Evolutionary conservation across 495 filamentous ascomycete genomes (phyloP).

Genomic region (Astrothelium macrocarpum): DNA sequence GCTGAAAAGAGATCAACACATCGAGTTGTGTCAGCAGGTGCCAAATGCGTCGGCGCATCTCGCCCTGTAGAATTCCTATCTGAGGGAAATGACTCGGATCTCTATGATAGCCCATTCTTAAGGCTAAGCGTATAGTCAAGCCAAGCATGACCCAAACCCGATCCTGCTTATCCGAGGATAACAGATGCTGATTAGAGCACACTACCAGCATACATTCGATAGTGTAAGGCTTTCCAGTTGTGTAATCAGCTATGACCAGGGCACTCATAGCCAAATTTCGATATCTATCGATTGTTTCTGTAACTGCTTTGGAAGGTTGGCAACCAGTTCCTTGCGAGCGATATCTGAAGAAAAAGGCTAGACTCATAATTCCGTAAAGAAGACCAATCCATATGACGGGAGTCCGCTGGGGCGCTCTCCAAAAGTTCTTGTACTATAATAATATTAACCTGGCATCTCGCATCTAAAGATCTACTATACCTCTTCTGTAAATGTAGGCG

Average conservation of each 20-base stretch:
- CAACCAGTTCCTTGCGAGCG: constrained; percentile 9
- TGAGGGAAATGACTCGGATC: constrained; percentile 27
- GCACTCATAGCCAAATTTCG: constrained; percentile 27
- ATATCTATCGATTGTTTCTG: constrained; percentile 22
- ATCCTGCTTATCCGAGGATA: constrained; percentile 24
- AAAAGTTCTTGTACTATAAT: constrained; percentile 28
- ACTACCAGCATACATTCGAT: constrained; percentile 30
- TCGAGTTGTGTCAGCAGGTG: constrained; percentile 27
- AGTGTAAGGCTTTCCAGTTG: constrained; percentile 26
- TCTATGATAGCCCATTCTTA: constrained; percentile 34
- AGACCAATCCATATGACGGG: constrained; percentile 31
- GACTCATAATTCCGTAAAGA: constrained; percentile 26
- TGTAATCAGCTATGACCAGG: constrained; percentile 26
- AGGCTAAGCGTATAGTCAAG: constrained; percentile 25
- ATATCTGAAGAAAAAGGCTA: constrained; percentile 21
- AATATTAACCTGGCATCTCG: neutral
- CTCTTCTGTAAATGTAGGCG: constrained; percentile 31
- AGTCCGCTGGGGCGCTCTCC: constrained; percentile 23
- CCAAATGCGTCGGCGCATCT: constrained; percentile 32
- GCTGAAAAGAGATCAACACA: constrained; percentile 27
- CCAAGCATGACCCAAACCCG: constrained; percentile 30
- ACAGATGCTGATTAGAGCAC: constrained; percentile 22
- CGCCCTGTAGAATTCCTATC: constrained; percentile 28
- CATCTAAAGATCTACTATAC: neutral
- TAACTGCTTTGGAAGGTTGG: constrained; percentile 11